Evolutionary conservation across 1,139 yeast genomes (phyloP).

Genomic region (Saccharomyces hybrid): DNA sequence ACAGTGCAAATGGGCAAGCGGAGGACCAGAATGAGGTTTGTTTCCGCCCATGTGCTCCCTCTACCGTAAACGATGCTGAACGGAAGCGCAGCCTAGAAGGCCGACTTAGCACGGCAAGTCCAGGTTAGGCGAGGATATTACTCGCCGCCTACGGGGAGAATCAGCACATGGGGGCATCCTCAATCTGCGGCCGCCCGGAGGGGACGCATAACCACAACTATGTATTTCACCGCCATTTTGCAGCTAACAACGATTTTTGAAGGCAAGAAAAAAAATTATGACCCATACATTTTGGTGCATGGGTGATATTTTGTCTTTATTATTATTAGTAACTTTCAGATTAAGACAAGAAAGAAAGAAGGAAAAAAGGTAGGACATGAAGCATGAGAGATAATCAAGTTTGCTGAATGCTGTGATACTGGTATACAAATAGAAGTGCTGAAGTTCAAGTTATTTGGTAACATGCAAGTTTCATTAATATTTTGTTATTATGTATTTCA

Average conservation of each 20-base stretch:
- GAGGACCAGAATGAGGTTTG: background rate
- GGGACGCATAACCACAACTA: background rate
- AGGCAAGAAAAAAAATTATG: background rate
- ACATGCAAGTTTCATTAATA: no score
- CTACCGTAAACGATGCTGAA: background rate
- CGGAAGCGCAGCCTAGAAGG: background rate
- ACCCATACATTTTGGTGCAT: background rate
- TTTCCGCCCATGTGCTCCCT: background rate
- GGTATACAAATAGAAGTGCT: background rate
- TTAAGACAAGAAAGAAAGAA: background rate
- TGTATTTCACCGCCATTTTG: background rate
- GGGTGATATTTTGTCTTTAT: background rate
- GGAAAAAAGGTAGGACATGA: background rate
- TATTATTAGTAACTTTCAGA: background rate
- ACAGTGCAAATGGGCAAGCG: background rate
- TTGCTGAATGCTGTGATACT: background rate
- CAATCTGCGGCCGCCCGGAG: background rate
- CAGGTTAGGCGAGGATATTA: background rate
- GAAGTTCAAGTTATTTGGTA: background rate
- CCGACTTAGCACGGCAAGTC: background rate
- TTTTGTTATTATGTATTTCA: background rate
- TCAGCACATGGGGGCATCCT: background rate
- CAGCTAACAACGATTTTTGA: background rate
- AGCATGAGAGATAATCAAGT: background rate
- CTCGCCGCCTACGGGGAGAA: background rate